phyloP scores from a whole-genome alignment of 805 yeast genomes.

The Candida tallmaniae region DNA sequence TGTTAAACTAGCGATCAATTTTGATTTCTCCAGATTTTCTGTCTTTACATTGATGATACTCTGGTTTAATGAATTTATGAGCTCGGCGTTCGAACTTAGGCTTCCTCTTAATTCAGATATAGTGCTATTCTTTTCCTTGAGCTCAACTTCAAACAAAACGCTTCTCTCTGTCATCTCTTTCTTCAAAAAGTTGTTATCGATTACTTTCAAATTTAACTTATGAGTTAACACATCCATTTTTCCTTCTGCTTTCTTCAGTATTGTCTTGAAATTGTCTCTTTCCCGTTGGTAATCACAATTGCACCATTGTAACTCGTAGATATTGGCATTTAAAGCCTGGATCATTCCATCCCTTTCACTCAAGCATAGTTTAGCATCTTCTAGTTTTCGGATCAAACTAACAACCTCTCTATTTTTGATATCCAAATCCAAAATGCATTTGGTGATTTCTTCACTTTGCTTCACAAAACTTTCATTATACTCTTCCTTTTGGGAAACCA shows the following conservation, averaged over 20 bases:
- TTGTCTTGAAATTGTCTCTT: not conserved
- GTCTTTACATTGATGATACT: not conserved
- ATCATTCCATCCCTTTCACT: not conserved
- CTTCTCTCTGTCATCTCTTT: not conserved
- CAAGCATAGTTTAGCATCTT: not conserved
- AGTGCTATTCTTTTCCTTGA: too few relatives aligned
- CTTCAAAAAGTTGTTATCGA: not conserved
- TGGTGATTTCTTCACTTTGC: too few relatives aligned
- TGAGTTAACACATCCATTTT: too few relatives aligned
- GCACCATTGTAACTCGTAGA: constrained; percentile 2
- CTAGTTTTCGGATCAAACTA: not conserved
- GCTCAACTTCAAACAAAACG: too few relatives aligned
- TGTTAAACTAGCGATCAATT: not conserved
- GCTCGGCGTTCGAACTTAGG: too few relatives aligned
- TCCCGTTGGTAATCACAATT: constrained; percentile 1
- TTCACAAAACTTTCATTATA: too few relatives aligned
- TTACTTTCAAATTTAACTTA: not conserved
- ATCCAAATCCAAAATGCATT: too few relatives aligned
- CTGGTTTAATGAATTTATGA: too few relatives aligned
- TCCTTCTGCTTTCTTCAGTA: not conserved
- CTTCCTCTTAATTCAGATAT: not conserved
- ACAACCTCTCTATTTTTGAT: constrained; percentile 3
- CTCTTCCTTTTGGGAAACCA: too few relatives aligned
- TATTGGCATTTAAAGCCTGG: not conserved
- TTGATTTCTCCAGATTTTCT: not conserved